These are phyloP conservation scores for Pseudogymnoascus sp. DNA, from an alignment of 2,329 filamentous ascomycete genomes.

Conservation along the genomic window DNA sequence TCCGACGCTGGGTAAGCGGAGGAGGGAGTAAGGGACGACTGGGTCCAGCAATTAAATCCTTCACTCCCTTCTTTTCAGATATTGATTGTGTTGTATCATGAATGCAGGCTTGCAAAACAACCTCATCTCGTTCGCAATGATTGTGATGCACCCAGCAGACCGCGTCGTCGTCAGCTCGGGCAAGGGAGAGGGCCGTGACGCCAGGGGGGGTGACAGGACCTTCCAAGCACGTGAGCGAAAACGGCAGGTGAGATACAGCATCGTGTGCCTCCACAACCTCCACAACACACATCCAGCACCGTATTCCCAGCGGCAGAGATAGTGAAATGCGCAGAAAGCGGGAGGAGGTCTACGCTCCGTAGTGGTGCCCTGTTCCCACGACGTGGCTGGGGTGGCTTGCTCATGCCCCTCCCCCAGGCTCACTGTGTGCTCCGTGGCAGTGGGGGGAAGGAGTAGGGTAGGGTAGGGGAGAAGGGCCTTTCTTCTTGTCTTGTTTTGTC, in stretches of 20 bases:
- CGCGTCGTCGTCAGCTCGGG: neutral
- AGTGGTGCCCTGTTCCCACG: neutral
- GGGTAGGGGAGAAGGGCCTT: neutral
- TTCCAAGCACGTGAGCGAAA: neutral
- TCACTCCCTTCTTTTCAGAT: neutral
- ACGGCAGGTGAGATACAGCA: neutral
- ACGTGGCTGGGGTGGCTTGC: neutral
- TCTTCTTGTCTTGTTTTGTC: neutral
- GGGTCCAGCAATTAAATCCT: neutral
- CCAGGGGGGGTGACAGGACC: neutral
- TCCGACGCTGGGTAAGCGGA: neutral
- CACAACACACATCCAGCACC: neutral
- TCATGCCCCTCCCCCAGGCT: neutral
- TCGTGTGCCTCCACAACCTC: neutral
- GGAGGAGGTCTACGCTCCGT: neutral
- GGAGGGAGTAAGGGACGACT: neutral
- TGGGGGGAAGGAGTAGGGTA: neutral
- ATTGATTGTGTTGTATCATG: neutral
- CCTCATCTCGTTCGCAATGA: neutral
- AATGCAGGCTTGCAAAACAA: constrained; percentile 1
- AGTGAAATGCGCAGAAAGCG: neutral
- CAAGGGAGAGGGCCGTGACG: neutral
- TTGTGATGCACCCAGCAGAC: neutral
- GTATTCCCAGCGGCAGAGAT: neutral
- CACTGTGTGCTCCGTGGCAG: neutral